Percentiles rank a stretch among this genome's conserved stretches.
phyloP scores from a whole-genome alignment of 129 eudicot genomes.

The Deinandra increscens region DNA sequence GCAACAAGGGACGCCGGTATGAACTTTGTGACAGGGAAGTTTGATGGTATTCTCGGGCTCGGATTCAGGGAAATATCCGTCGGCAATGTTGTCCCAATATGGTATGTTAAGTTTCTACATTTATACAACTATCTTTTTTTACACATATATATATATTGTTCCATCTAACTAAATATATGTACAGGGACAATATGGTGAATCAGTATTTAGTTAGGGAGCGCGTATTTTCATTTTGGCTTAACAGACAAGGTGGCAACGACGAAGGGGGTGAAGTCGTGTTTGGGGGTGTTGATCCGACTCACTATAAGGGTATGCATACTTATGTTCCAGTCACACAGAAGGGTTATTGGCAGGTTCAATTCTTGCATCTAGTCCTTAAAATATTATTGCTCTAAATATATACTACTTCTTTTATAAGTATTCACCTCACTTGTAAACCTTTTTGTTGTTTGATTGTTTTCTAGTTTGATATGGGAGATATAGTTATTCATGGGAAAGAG shows the following conservation, averaged over 20 bases:
- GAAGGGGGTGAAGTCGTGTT: constrained; percentile 85
- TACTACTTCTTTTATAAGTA: not conserved
- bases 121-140: not conserved
- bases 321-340: constrained; percentile 66
- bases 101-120: constrained; percentile 39
- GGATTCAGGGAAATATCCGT: constrained; percentile 61
- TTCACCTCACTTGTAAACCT: not conserved
- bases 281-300: constrained; percentile 80
- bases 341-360: constrained; percentile 99
- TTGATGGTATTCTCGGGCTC: constrained; percentile 81
- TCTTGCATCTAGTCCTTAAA: constrained; percentile 6
- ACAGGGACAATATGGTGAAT: constrained; percentile 64
- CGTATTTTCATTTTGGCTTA: constrained; percentile 83
- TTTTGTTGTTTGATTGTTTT: constrained; percentile 12
- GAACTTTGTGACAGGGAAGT: constrained; percentile 52
- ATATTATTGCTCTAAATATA: not conserved
- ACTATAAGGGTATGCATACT: constrained; percentile 63
- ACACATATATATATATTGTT: too few relatives aligned
- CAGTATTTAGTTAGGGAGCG: constrained; percentile 67
- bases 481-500: constrained; percentile 53
- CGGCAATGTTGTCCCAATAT: constrained; percentile 55
- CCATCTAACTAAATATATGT: not conserved
- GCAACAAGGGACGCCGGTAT: constrained; percentile 54
- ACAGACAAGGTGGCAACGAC: constrained; percentile 40
- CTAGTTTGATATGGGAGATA: constrained; percentile 75